Percentiles rank a stretch among this genome's conserved stretches.
Evolutionary conservation across 2,329 filamentous ascomycete species (phyloP).

Genomic region (Neospermospora avenae): DNA sequence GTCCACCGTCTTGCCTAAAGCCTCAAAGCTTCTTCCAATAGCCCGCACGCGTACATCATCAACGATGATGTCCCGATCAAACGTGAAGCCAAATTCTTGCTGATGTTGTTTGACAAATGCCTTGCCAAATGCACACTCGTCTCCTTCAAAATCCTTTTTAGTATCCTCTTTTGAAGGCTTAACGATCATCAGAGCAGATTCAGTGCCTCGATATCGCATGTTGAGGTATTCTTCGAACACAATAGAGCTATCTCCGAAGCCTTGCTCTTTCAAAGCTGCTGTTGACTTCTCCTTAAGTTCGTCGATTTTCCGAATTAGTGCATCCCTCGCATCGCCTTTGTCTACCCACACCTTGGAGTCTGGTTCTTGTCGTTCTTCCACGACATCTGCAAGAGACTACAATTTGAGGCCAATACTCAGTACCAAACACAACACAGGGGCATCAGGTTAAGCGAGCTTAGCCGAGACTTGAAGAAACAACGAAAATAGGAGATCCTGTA

Average conservation of each 20-base stretch:
- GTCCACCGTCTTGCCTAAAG: conserved; percentile 77
- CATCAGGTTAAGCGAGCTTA: not conserved
- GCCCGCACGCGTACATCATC: conserved; percentile 86
- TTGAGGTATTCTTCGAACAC: conserved; percentile 91
- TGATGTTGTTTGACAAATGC: conserved; percentile 86
- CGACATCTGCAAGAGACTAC: conserved; percentile 74
- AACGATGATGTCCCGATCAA: conserved; percentile 84
- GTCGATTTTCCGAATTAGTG: conserved; percentile 70
- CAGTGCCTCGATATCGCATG: conserved; percentile 86
- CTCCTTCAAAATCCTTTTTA: conserved; percentile 55
- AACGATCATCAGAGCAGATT: conserved; percentile 86
- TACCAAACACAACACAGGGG: not conserved
- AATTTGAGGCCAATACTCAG: not conserved
- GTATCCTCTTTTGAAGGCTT: conserved; percentile 65
- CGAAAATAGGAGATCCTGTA: not conserved
- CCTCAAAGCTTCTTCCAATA: conserved; percentile 83
- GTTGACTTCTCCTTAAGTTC: conserved; percentile 75
- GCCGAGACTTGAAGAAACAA: not conserved
- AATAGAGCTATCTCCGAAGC: conserved; percentile 71
- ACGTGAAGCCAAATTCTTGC: conserved; percentile 89
- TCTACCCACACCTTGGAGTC: conserved; percentile 62
- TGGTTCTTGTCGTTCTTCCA: conserved; percentile 84
- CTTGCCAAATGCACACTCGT: conserved; percentile 78
- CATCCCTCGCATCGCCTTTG: conserved; percentile 52
- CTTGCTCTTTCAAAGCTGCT: conserved; percentile 67